phyloP scores from a whole-genome alignment of 495 filamentous ascomycete species.

The Penicillium dipodomyicola region DNA sequence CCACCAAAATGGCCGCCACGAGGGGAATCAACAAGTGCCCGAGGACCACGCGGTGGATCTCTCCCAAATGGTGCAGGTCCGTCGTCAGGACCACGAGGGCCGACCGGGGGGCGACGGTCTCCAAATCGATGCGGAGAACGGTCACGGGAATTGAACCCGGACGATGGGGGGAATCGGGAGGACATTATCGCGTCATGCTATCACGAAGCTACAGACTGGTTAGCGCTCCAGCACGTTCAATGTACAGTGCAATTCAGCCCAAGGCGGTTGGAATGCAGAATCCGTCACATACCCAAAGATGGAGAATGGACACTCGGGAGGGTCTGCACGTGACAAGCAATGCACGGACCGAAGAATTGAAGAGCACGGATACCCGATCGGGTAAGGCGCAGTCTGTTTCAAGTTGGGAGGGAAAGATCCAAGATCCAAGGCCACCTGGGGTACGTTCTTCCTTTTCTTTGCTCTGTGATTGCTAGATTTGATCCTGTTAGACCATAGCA shows the following conservation, averaged over 20 bases:
- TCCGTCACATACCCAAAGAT: constrained; percentile 10
- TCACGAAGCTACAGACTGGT: constrained; percentile 11
- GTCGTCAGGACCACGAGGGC: constrained; percentile 44
- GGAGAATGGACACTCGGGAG: constrained; percentile 4
- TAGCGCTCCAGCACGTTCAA: constrained; percentile 10
- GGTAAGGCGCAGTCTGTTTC: constrained; percentile 4
- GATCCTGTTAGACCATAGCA: not conserved
- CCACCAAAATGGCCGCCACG: constrained; percentile 49
- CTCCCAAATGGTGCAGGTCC: constrained; percentile 39
- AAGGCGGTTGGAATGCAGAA: constrained; percentile 8
- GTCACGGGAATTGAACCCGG: constrained; percentile 51
- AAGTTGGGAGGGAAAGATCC: not conserved
- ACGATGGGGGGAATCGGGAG: constrained; percentile 45
- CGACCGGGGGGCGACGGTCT: constrained; percentile 43
- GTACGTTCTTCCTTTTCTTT: not conserved
- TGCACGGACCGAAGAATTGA: constrained; percentile 8
- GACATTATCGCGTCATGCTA: constrained; percentile 53
- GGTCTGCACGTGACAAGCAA: constrained; percentile 8
- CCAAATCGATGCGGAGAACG: constrained; percentile 48
- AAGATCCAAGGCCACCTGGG: not conserved
- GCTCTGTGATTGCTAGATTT: not conserved
- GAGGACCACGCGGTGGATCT: constrained; percentile 68
- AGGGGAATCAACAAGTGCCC: constrained; percentile 63
- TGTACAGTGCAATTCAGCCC: constrained; percentile 1
- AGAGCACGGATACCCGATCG: constrained; percentile 3